A percentile compares a stretch with the other conserved stretches of the same genome.
phyloP scores from a whole-genome alignment of 2,329 filamentous ascomycete genomes.

The Epichloe uncinata region DNA sequence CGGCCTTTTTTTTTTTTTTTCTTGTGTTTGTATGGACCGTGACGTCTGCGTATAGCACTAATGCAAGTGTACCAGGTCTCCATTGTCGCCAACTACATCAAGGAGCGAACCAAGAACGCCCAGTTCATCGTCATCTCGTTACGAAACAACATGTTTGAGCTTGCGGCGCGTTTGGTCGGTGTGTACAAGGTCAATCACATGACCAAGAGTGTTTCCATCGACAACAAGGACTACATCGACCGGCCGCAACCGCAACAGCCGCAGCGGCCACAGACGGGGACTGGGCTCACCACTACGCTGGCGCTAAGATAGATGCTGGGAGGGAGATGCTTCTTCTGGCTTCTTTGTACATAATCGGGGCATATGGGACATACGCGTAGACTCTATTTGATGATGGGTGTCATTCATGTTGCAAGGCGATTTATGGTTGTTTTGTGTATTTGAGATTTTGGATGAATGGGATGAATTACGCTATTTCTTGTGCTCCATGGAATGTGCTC shows the following conservation, averaged over 20 bases:
- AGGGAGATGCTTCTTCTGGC: neutral
- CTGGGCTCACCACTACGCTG: constrained; percentile 21
- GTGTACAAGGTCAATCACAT: constrained; percentile 99
- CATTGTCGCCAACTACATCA: constrained; percentile 97
- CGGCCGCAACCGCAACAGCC: constrained; percentile 21
- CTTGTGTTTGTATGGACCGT: neutral
- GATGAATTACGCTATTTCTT: neutral
- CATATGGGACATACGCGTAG: neutral
- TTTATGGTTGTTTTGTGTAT: neutral
- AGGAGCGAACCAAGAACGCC: constrained; percentile 96
- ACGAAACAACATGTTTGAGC: constrained; percentile 99
- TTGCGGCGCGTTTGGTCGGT: constrained; percentile 86
- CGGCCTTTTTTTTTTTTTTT: constrained; percentile 1
- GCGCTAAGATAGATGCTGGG: constrained; percentile 17
- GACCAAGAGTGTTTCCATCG: constrained; percentile 83
- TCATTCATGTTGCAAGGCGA: neutral
- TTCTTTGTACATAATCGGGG: constrained; percentile 2
- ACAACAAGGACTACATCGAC: constrained; percentile 65
- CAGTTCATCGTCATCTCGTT: constrained; percentile 98
- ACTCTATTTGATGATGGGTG: neutral
- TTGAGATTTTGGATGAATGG: constrained; percentile 1
- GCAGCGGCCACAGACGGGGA: constrained; percentile 16
- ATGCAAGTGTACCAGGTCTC: constrained; percentile 49
- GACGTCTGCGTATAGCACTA: neutral
- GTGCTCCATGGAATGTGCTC: neutral